Conservation (phyloP, 495 filamentous ascomycete genomes). For the Aspergillus taichungensis region DNA sequence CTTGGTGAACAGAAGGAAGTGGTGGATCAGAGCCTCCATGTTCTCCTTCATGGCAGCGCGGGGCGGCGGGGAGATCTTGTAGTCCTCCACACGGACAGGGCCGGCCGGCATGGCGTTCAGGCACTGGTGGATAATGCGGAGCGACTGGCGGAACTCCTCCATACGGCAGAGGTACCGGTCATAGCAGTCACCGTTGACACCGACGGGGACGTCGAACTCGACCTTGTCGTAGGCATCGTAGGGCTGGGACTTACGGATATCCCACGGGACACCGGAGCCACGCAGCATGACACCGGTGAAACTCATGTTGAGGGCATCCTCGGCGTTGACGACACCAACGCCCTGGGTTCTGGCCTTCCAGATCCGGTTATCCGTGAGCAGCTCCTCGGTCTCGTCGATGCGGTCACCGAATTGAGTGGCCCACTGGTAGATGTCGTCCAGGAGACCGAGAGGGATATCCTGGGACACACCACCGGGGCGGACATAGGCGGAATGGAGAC, state of each 20-base stretch:
- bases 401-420: constrained; percentile 99
- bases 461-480: constrained; percentile 94
- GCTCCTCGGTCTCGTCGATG: constrained; percentile 97
- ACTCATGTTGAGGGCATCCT: constrained; percentile 88
- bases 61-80: constrained; percentile 96
- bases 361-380: constrained; percentile 98
- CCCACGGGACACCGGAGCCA: constrained; percentile 95
- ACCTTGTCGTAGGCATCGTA: constrained; percentile 98
- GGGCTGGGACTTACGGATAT: constrained; percentile 88
- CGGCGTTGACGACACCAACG: constrained; percentile 82
- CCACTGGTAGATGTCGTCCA: constrained; percentile 99
- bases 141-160: constrained; percentile 97
- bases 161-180: constrained; percentile 98
- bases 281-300: constrained; percentile 98
- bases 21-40: constrained; percentile 99
- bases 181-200: constrained; percentile 96
- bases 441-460: constrained; percentile 86
- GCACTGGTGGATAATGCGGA: constrained; percentile 97
- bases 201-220: constrained; percentile 96
- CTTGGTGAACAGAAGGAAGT: constrained; percentile 98
- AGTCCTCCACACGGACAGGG: constrained; percentile 91
- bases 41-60: constrained; percentile 99
- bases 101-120: constrained; percentile 97
- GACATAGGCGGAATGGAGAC: constrained; percentile 96
- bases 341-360: constrained; percentile 91